Evolutionary conservation across 2,329 filamentous ascomycete genomes (phyloP), one percentile per base, ranked within the genome.

Genomic region (Fusarium hainanense): DNA sequence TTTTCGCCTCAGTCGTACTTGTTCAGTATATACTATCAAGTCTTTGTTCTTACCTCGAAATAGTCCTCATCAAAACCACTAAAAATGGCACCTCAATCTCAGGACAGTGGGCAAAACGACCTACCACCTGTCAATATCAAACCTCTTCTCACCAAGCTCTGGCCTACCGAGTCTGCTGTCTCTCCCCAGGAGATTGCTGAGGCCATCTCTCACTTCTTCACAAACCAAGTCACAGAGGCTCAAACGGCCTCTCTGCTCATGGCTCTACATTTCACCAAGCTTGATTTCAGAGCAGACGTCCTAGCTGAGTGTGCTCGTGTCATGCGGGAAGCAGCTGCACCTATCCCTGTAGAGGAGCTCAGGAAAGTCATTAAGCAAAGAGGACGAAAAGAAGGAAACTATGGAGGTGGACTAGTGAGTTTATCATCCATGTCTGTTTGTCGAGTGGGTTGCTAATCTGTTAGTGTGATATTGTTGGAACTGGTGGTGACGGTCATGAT

Each of bases 401-500:
- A 99, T 79, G 77, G 83, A 13, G 96, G 96, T 68, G 95, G 95
- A 7, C 82, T 99, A 78, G 93, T 97, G 84, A 82, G 90, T 47
- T 30, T 41, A 14, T 16, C 12, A 14, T 37, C 30, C 25, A 47
- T 47, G 27, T 18, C 21, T 18, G 7, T 46, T 43, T n/a, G 49
- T 25, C 23, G 25, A 25, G 11, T 23, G 18, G 18, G 21, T 28
- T 52, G 43, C 55, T 75, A 43, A 76, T 23, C 18, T 32, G 12
- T 47, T 10, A 89, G 84, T 90, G 94, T 79, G 96, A 99, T 80
- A 98, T 99, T 78, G 96, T 99, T 62, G 96, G 96, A 73, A 99
- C 96, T 10, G 96, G 96, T 71, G 96, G 96, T 77, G 96, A 99
- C 83, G 91, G 92, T 21, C 94, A 98, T 85, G 93, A 97, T 80